phyloP scores from a whole-genome alignment of 495 filamentous ascomycete species.

The Viridothelium virens region DNA sequence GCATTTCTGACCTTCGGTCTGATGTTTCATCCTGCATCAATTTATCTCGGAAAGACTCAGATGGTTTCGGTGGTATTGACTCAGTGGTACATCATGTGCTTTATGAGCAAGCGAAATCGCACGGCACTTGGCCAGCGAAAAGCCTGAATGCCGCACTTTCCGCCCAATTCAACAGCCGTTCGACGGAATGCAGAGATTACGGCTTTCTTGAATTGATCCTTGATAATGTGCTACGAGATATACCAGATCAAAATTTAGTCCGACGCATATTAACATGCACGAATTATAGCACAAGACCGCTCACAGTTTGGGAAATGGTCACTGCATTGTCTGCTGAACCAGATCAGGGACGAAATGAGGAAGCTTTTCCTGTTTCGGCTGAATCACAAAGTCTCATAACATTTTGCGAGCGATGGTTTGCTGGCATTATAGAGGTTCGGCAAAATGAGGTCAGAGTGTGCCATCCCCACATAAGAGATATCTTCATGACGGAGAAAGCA shows the following conservation, averaged over 20 bases:
- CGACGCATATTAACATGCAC: neutral
- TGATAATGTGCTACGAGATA: neutral
- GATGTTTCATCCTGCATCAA: no score
- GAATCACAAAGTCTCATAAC: neutral
- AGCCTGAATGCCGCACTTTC: neutral
- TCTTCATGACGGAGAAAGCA: neutral
- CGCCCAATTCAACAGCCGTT: neutral
- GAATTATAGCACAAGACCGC: neutral
- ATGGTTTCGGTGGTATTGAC: no score
- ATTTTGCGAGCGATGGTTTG: neutral
- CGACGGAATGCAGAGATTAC: no score
- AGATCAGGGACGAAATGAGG: neutral
- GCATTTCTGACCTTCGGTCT: neutral
- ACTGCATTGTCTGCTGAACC: neutral
- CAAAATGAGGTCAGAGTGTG: neutral
- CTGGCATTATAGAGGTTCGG: neutral
- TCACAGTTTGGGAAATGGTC: neutral
- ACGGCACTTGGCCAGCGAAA: neutral
- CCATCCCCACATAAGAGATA: neutral
- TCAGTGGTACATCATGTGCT: no score
- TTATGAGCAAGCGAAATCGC: neutral
- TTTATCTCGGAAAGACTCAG: no score
- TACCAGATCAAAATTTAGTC: neutral
- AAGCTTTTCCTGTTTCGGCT: neutral
- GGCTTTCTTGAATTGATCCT: neutral